Base-by-base conservation (phyloP, 2,329 filamentous ascomycete species). In the Setomelanomma holmii region DNA sequence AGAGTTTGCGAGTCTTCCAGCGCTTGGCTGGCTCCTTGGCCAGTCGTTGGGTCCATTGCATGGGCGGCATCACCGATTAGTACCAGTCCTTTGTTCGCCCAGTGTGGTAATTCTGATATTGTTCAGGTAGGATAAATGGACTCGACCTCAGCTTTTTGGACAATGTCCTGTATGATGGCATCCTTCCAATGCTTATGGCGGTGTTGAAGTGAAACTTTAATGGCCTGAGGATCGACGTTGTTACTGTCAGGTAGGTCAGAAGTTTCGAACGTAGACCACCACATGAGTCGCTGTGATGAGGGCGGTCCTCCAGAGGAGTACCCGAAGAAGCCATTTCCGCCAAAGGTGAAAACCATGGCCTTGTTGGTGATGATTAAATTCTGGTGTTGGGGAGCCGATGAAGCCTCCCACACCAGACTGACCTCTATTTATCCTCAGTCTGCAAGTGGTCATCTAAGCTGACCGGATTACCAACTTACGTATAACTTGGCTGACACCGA, bases 61-160 rank as follows among this genome's bases (percentile, higher is more conserved):
- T 86, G 83, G 0, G 82, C 83, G 2, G 82, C 82, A 64, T 86
- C 84, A 4, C 84, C 84, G 2, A 85, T 68, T 1, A 86, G 68
- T 4, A 86, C 74, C 2, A 84, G 76, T 0, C 80, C 74, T 8
- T 78, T 69, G 5, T 73, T 67, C 17, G 75, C 72, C 81, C 81
- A 84, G 16, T 71, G 73, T 3, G 78, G 77, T 2, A 85, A 71
- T 16, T 71, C 64, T 0, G 80, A 79, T 1, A 76, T 77, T 0
- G 79, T 79, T 74, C 77, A 83, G 0, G 76, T 78, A 3, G 81
- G 81, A 46, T 78, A 82, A 42, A 83, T 73, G 24, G 69, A 76
- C 38, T 78, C 66, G 5, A 79, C 68, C 1, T 73, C 57, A 1
- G 78, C 64, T 4, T 71, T 69, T 1, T 63, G 38, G 12, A 82